These are phyloP conservation scores for Nicotiana benthamiana DNA, from an alignment of 257 asterid species.

Conservation along the genomic window DNA sequence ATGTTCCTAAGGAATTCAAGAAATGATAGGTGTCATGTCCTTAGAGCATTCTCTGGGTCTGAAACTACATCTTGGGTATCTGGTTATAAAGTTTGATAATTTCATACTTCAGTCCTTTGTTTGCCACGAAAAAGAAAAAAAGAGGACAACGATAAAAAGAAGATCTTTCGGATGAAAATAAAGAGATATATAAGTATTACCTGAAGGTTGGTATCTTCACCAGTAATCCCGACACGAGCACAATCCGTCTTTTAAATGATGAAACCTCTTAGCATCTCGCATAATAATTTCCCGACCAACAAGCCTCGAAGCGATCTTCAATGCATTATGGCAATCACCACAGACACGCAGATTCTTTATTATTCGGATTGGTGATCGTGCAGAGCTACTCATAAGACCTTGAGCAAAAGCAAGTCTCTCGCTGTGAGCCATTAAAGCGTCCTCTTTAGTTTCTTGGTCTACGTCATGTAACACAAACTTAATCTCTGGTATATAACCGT, in stretches of 20 bases:
- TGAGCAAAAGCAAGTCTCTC: conserved; percentile 86
- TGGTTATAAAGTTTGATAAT: neutral
- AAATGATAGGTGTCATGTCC: neutral
- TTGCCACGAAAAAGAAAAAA: neutral
- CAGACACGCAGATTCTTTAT: conserved; percentile 76
- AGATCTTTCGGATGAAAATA: neutral
- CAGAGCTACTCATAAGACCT: conserved; percentile 59
- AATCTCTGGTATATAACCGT: conserved; percentile 62
- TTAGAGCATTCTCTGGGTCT: neutral
- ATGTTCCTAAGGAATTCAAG: neutral
- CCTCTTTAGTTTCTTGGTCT: conserved; percentile 76
- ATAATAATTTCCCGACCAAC: conserved; percentile 77
- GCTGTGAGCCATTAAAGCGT: conserved; percentile 79
- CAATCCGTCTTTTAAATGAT: conserved; percentile 69
- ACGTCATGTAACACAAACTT: conserved; percentile 85
- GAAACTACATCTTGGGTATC: neutral
- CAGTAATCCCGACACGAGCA: conserved; percentile 84
- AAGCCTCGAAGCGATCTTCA: conserved; percentile 63
- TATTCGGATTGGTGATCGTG: conserved; percentile 50
- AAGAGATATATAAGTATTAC: conserved; percentile 10
- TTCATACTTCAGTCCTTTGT: neutral
- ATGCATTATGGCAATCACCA: conserved; percentile 77
- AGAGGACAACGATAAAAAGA: neutral
- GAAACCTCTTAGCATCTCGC: conserved; percentile 76
- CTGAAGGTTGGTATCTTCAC: conserved; percentile 34